A percentile compares a stretch with the other conserved stretches of the same genome.
These are phyloP conservation scores for Hymenoscyphus fructigenus DNA, from an alignment of 2,329 filamentous ascomycete genomes.

Conservation along the genomic window DNA sequence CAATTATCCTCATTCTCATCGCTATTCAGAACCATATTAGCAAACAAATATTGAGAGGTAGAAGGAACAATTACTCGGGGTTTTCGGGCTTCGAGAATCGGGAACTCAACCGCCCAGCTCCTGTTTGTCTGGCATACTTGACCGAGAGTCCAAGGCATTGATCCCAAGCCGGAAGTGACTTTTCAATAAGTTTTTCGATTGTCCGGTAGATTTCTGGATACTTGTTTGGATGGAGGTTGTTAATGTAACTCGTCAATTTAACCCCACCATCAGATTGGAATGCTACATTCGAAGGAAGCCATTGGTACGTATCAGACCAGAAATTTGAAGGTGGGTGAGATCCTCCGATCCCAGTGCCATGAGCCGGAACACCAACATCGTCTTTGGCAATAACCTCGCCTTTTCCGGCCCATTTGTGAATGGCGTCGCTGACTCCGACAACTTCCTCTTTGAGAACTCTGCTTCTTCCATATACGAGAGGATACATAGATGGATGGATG, in stretches of 20 bases:
- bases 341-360: not conserved
- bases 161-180: conserved; percentile 37
- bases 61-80: not conserved
- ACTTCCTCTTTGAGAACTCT: conserved; percentile 39
- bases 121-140: not conserved
- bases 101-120: not conserved
- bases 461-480: conserved; percentile 53
- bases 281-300: conserved; percentile 41
- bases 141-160: conserved; percentile 21
- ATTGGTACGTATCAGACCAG: conserved; percentile 43
- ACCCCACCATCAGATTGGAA: conserved; percentile 20
- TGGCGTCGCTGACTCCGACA: conserved; percentile 27
- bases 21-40: not conserved
- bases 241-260: conserved; percentile 32
- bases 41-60: not conserved
- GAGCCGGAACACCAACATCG: not conserved
- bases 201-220: conserved; percentile 37
- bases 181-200: conserved; percentile 38
- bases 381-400: conserved; percentile 5
- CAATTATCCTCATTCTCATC: not conserved
- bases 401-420: conserved; percentile 20
- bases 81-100: conserved; percentile 1
- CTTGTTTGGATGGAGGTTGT: conserved; percentile 42
- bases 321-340: not conserved
- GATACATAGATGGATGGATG: conserved; percentile 63